A percentile compares a stretch with the other conserved stretches of the same genome.
Conservation (phyloP, 2,329 filamentous ascomycete species). For the Stagonosporopsis vannaccii region DNA sequence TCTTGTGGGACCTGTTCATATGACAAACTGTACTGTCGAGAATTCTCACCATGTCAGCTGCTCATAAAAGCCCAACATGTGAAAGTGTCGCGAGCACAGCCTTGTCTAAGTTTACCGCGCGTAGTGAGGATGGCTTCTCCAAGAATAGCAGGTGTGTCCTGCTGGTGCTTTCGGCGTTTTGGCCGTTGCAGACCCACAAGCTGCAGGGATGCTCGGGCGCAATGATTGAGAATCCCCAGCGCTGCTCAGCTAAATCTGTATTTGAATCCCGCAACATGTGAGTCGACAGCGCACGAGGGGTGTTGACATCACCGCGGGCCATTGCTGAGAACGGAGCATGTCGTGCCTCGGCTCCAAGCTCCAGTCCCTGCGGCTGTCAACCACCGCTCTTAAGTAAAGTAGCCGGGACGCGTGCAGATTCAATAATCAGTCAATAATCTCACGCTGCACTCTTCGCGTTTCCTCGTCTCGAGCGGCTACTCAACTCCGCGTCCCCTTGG, state of each 20-base stretch:
- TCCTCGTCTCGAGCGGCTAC: constrained; percentile 18
- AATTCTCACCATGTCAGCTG: constrained; percentile 1
- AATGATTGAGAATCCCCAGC: too few species aligned
- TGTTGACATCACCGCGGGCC: constrained; percentile 31
- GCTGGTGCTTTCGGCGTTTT: constrained; percentile 23
- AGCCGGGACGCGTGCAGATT: constrained; percentile 16
- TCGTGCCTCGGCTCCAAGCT: constrained; percentile 37
- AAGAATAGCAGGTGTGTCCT: constrained; percentile 28
- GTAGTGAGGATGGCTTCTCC: constrained; percentile 25
- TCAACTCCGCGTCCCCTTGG: constrained; percentile 30
- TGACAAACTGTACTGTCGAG: constrained; percentile 29
- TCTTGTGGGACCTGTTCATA: constrained; percentile 59
- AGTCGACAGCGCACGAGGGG: constrained; percentile 15
- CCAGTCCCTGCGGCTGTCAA: constrained; percentile 15
- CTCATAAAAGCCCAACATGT: constrained; percentile 19
- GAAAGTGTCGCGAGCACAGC: constrained; percentile 11
- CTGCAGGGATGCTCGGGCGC: constrained; percentile 14
- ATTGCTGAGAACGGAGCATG: constrained; percentile 2
- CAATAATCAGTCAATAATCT: constrained; percentile 4
- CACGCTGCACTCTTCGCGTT: constrained; percentile 13
- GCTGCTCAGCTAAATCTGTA: constrained; percentile 8
- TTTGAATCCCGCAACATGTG: constrained; percentile 30
- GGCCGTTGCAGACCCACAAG: constrained; percentile 27
- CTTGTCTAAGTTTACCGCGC: constrained; percentile 16
- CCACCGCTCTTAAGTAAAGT: constrained; percentile 24